Conservation (phyloP, 495 filamentous ascomycete genomes). For the Xylaria telfairii region DNA sequence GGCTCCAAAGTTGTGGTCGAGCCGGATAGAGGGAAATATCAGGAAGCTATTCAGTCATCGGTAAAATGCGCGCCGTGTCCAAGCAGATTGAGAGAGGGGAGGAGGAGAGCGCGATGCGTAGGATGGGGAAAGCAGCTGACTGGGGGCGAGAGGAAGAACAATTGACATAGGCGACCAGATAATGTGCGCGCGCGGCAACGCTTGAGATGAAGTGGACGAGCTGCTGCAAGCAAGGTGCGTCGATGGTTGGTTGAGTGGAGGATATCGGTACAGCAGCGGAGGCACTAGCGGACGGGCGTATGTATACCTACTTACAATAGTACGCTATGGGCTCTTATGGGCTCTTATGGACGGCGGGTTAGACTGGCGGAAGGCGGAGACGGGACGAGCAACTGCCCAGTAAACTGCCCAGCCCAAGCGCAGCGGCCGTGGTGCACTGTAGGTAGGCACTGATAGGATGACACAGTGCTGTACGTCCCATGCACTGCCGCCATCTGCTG, state of each 20-base stretch:
- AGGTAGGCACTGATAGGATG: neutral
- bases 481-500: neutral
- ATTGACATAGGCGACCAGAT: neutral
- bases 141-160: neutral
- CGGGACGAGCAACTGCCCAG: neutral
- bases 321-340: too few species aligned
- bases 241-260: slow-evolving; percentile 15
- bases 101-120: neutral
- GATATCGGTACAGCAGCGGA: neutral
- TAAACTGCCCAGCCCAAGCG: neutral
- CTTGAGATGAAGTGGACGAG: slow-evolving; percentile 10
- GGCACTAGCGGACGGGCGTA: neutral
- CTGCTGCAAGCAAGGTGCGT: slow-evolving; percentile 1
- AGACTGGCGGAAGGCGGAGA: neutral
- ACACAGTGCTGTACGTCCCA: neutral
- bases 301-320: too few species aligned
- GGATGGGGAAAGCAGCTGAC: neutral
- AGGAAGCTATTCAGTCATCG: neutral
- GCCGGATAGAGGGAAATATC: neutral
- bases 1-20: neutral
- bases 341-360: too few species aligned
- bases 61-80: neutral
- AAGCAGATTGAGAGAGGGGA: neutral
- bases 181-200: neutral
- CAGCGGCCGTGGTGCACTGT: neutral